These are phyloP conservation scores for Russula virescens DNA, from an alignment of 768 basidiomycete genomes.

Conservation along the genomic window DNA sequence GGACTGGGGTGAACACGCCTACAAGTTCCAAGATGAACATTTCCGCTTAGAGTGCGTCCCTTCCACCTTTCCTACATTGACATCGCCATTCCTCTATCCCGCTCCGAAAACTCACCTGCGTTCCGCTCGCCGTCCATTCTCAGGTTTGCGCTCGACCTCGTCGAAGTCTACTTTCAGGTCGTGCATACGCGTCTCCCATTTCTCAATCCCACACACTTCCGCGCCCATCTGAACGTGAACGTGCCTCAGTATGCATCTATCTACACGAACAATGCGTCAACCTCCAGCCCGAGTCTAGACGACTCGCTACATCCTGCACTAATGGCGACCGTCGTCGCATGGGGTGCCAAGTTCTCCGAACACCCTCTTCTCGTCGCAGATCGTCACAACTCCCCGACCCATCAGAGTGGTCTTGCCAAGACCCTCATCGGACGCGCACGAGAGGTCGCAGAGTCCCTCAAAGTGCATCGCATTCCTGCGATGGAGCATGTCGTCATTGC, in stretches of 20 bases:
- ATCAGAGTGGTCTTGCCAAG: constrained; percentile 74
- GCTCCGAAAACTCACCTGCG: constrained; percentile 18
- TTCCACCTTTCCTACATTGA: neutral
- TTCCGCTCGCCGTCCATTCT: constrained; percentile 20
- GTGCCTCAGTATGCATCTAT: constrained; percentile 27
- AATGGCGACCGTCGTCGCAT: constrained; percentile 82
- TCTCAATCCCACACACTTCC: constrained; percentile 78
- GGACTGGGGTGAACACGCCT: constrained; percentile 71
- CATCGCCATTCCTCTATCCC: constrained; percentile 8
- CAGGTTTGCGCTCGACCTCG: constrained; percentile 88
- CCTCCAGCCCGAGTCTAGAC: constrained; percentile 27
- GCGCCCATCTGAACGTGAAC: constrained; percentile 47
- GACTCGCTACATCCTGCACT: constrained; percentile 62
- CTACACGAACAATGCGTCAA: constrained; percentile 4
- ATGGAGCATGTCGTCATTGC: constrained; percentile 79
- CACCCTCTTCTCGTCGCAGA: constrained; percentile 79
- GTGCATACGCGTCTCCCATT: constrained; percentile 85
- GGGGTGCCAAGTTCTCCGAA: constrained; percentile 92
- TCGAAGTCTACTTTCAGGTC: constrained; percentile 93
- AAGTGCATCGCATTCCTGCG: constrained; percentile 75
- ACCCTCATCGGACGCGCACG: constrained; percentile 73
- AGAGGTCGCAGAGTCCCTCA: constrained; percentile 81
- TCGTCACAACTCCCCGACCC: constrained; percentile 53
- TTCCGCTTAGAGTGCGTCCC: constrained; percentile 78
- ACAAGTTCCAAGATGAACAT: constrained; percentile 61